Base-by-base conservation (phyloP, 2,329 filamentous ascomycete species). In the Botrytis byssoidea region DNA sequence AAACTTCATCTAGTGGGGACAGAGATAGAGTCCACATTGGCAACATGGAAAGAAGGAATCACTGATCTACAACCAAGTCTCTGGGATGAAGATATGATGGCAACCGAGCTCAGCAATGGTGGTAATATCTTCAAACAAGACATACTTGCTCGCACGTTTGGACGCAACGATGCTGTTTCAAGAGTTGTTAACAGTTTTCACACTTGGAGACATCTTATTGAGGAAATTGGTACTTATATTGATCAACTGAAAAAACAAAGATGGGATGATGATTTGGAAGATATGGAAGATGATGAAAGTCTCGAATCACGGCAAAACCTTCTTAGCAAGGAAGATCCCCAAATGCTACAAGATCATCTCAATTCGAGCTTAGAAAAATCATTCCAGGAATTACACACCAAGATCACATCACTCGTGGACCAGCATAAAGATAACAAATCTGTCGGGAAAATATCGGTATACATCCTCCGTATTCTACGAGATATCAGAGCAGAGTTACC, bases 121-220 rank as follows among this genome's bases (percentile, higher is more conserved):
- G 93, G 91, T 0, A 84, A 86, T 4, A 81, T 84, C 0, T 93
- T 97, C 82, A 91, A 94, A 65, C 85, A 90, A 74, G 88, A 89
- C 29, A 87, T 97, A 35, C 82, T 92, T 14, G 87, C 91, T 46
- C 88, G 91, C 32, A 86, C 93, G 12, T 89, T 95, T 78, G 95
- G 95, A 9, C 88, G 91, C 68, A 92, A 91, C 79, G 86, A 90
- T 73, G 85, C 89, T 18, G 88, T 95, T 0, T 88, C 89, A 51
- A 85, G 84, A 71, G 88, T 91, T 0, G 85, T 91, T 1, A 84
- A 87, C 20, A 85, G 87, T 64, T 96, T 96, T 79, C 86, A 89
- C 74, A 86, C 86, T 1, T 98, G 95, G 94, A 88, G 90, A 64
- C 85, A 86, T n/a, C 88, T 91, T 8, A 88, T 97, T n/a, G 88